Evolutionary conservation across 495 filamentous ascomycete genomes (phyloP).

Genomic region (Daldinia bambusicola): DNA sequence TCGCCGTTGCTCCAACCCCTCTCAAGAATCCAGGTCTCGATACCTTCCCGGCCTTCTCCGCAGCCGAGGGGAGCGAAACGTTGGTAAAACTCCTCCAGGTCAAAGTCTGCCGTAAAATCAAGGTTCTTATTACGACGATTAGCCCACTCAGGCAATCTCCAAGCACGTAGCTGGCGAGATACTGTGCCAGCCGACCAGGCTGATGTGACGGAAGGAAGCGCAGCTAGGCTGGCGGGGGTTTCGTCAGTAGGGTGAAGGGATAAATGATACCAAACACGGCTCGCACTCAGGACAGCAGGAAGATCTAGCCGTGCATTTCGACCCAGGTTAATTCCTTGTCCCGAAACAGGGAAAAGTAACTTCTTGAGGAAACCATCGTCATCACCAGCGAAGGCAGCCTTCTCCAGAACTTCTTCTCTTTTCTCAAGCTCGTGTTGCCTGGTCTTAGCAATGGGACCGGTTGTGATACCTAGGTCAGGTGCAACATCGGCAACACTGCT

Average conservation of each 20-base stretch:
- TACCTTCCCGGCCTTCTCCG: slow-evolving; percentile 88
- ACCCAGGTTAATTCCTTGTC: slow-evolving; percentile 77
- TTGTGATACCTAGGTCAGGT: slow-evolving; percentile 81
- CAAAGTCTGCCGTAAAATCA: slow-evolving; percentile 98
- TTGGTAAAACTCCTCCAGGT: slow-evolving; percentile 87
- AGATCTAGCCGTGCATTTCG: slow-evolving; percentile 81
- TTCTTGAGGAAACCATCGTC: slow-evolving; percentile 82
- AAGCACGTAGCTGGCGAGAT: slow-evolving; percentile 89
- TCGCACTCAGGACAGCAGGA: slow-evolving; percentile 72
- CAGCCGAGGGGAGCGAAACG: slow-evolving; percentile 88
- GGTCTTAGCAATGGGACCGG: slow-evolving; percentile 71
- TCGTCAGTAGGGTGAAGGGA: slow-evolving; percentile 93
- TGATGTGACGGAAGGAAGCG: slow-evolving; percentile 67
- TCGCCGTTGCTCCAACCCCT: slow-evolving; percentile 98
- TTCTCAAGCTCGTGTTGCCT: slow-evolving; percentile 82
- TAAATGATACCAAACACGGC: slow-evolving; percentile 95
- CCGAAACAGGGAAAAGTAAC: slow-evolving; percentile 82
- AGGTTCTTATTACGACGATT: slow-evolving; percentile 90
- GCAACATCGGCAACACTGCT: slow-evolving; percentile 80
- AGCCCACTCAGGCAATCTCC: slow-evolving; percentile 95
- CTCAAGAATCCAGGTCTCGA: slow-evolving; percentile 95
- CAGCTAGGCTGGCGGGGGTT: slow-evolving; percentile 72
- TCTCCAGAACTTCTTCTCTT: slow-evolving; percentile 84
- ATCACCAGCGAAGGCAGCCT: slow-evolving; percentile 82
- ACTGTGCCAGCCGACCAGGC: slow-evolving; percentile 92